Percentiles rank a stretch among this genome's conserved stretches.
Conservation (phyloP, 2,329 filamentous ascomycete species). For the Penicillium sp. region DNA sequence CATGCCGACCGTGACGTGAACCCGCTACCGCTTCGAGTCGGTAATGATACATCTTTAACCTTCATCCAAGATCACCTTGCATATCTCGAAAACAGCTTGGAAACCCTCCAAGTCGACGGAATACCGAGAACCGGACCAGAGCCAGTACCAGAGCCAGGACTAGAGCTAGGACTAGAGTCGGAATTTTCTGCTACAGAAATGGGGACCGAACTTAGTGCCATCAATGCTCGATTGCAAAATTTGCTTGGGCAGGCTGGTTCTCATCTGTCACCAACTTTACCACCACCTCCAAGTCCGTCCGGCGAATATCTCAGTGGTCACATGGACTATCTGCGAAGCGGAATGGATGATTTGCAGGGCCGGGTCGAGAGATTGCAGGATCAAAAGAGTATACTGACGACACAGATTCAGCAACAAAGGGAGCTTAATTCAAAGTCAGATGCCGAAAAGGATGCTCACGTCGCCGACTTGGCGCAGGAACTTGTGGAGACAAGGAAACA, state of each 20-base stretch:
- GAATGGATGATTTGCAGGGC: constrained; percentile 73
- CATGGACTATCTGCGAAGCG: constrained; percentile 69
- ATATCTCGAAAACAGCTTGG: constrained; percentile 66
- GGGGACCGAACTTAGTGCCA: constrained; percentile 54
- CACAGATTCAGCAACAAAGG: constrained; percentile 92
- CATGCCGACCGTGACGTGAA: constrained; percentile 34
- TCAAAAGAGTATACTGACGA: constrained; percentile 82
- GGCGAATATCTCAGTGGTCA: constrained; percentile 63
- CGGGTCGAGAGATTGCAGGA: constrained; percentile 76
- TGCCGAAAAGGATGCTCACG: constrained; percentile 49
- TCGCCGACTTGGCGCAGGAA: constrained; percentile 44
- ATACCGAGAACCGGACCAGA: constrained; percentile 17
- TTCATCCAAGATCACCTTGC: constrained; percentile 58
- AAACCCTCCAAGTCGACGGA: constrained; percentile 49
- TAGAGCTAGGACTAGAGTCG: not conserved
- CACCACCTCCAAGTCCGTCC: constrained; percentile 56
- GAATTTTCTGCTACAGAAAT: constrained; percentile 33
- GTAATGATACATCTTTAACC: constrained; percentile 24
- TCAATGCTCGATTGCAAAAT: constrained; percentile 63
- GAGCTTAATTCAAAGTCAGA: constrained; percentile 88
- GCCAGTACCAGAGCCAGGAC: not conserved
- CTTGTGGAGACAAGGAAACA: constrained; percentile 62
- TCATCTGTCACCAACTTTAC: constrained; percentile 44
- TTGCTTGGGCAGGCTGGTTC: constrained; percentile 50
- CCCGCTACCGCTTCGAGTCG: constrained; percentile 31